Conservation (phyloP, 2,329 filamentous ascomycete genomes). For the Aspergillus persii region DNA sequence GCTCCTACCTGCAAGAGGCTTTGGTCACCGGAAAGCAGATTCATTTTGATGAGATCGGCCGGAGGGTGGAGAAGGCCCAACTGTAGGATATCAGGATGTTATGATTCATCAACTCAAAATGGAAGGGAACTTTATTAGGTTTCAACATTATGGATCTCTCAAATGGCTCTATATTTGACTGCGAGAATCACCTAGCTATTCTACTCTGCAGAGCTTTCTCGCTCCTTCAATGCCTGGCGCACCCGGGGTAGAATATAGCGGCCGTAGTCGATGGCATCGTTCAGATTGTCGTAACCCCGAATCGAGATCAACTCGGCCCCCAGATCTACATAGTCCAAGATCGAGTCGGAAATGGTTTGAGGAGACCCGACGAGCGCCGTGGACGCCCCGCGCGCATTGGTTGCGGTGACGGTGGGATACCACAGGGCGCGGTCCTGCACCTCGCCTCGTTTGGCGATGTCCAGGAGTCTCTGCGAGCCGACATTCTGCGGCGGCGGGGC, state of each 20-base stretch:
- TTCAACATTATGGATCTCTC: too few relatives aligned
- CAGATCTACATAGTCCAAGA: conserved; percentile 58
- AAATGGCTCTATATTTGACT: too few relatives aligned
- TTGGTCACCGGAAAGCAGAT: conserved; percentile 55
- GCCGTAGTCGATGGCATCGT: conserved; percentile 60
- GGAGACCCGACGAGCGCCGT: conserved; percentile 58
- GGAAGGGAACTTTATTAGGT: not conserved
- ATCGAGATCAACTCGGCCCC: conserved; percentile 60
- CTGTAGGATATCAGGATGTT: conserved; percentile 14
- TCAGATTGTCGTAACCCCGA: conserved; percentile 60
- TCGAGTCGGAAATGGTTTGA: conserved; percentile 53
- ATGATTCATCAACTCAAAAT: not conserved
- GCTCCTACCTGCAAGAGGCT: conserved; percentile 55
- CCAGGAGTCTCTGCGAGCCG: conserved; percentile 57
- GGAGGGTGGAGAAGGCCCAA: conserved; percentile 39
- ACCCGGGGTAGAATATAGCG: conserved; percentile 55
- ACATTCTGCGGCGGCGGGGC: conserved; percentile 55
- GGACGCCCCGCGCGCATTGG: conserved; percentile 58
- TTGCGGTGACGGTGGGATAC: conserved; percentile 63
- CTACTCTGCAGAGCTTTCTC: not conserved
- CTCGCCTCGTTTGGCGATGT: conserved; percentile 53
- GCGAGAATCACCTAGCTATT: too few relatives aligned
- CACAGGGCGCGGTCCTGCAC: conserved; percentile 62
- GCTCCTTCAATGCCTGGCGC: conserved; percentile 25
- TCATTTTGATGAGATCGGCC: conserved; percentile 56